phyloP scores from a whole-genome alignment of 2,329 filamentous ascomycete genomes.

The Lasiodiplodia sp. region DNA sequence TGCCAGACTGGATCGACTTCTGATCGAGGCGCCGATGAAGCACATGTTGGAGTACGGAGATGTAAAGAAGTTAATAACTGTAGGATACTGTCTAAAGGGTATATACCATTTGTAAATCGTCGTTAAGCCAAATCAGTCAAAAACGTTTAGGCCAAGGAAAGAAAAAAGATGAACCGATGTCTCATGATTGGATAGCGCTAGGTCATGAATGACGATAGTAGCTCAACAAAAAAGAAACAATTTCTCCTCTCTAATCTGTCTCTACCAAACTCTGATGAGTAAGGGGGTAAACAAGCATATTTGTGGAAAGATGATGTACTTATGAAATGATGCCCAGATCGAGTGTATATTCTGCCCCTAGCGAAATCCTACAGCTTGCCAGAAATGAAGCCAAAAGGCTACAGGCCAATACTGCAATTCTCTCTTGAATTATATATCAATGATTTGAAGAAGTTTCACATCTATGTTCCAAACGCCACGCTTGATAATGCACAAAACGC shows the following conservation, averaged over 20 bases:
- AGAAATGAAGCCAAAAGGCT: neutral
- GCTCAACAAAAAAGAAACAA: neutral
- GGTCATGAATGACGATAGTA: no score
- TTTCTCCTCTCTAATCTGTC: neutral
- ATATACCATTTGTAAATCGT: no score
- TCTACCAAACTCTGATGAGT: neutral
- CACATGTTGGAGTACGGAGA: neutral
- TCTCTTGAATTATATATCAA: neutral
- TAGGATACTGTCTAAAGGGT: no score
- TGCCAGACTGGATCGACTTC: neutral
- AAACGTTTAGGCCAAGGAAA: no score
- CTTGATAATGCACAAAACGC: neutral
- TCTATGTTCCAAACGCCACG: conserved; percentile 16
- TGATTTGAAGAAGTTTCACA: neutral
- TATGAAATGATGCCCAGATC: neutral
- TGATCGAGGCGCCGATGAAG: neutral
- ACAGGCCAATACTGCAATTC: neutral
- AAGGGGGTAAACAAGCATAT: neutral
- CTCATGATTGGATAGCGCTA: no score
- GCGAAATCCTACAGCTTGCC: neutral
- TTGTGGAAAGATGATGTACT: neutral
- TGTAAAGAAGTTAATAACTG: no score
- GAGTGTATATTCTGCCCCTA: neutral
- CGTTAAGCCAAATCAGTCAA: no score
- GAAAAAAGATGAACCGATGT: no score